Evolutionary conservation across 1,139 yeast genomes (phyloP).

Genomic region (Candida dubliniensis): DNA sequence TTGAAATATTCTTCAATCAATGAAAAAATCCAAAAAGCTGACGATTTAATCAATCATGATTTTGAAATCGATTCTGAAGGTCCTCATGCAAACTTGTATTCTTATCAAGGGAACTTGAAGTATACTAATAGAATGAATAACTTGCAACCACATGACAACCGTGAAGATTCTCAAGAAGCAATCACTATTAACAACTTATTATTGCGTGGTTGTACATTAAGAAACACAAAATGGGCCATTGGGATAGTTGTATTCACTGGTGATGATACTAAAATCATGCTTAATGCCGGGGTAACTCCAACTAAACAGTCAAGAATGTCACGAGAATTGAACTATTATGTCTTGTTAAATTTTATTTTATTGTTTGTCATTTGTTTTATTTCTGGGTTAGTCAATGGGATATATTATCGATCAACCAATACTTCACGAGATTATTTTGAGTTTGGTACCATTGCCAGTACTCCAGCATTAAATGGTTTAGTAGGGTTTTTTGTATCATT

Average conservation of each 20-base stretch:
- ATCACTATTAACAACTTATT: slow-evolving; percentile 49
- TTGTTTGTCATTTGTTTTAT: slow-evolving; percentile 51
- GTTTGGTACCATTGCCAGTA: slow-evolving; percentile 50
- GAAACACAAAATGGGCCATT: slow-evolving; percentile 58
- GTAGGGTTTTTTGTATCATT: slow-evolving; percentile 53
- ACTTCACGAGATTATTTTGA: slow-evolving; percentile 48
- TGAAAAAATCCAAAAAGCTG: slow-evolving; percentile 36
- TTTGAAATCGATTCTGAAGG: slow-evolving; percentile 55
- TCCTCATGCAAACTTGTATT: slow-evolving; percentile 54
- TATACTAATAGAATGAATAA: slow-evolving; percentile 24
- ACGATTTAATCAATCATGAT: slow-evolving; percentile 40
- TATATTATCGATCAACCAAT: slow-evolving; percentile 36
- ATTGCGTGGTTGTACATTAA: slow-evolving; percentile 51
- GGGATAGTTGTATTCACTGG: slow-evolving; percentile 57
- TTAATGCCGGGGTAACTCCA: slow-evolving; percentile 59
- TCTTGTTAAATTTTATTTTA: slow-evolving; percentile 46
- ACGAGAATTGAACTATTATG: slow-evolving; percentile 51
- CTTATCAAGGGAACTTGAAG: slow-evolving; percentile 54
- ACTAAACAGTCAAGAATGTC: slow-evolving; percentile 56
- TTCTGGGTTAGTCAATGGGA: slow-evolving; percentile 54
- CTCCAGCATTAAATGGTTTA: slow-evolving; percentile 53
- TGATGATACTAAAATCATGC: slow-evolving; percentile 55
- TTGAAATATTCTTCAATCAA: slow-evolving; percentile 41
- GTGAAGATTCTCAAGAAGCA: slow-evolving; percentile 35
- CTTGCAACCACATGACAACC: too few species aligned